Evolutionary conservation across 2,329 filamentous ascomycete species (phyloP).

Genomic region (Ascochyta viciae-villosae): DNA sequence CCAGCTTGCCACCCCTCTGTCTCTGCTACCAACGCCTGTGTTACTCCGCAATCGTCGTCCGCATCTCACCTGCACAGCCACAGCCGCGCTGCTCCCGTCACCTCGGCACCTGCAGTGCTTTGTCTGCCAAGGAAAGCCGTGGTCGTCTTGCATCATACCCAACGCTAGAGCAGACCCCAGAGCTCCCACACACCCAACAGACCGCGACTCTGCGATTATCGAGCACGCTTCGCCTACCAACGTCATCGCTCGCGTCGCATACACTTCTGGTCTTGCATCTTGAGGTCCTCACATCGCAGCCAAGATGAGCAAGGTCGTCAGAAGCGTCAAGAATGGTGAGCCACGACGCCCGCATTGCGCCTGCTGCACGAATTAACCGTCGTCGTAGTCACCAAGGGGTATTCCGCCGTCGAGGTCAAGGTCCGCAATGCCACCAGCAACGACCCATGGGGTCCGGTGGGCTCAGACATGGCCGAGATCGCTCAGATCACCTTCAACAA

Average conservation of each 20-base stretch:
- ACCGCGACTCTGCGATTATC: constrained; percentile 8
- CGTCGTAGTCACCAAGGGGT: constrained; percentile 85
- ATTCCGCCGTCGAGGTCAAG: constrained; percentile 95
- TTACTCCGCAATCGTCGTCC: constrained; percentile 7
- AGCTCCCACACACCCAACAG: constrained; percentile 16
- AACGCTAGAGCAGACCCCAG: constrained; percentile 16
- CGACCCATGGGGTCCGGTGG: constrained; percentile 97
- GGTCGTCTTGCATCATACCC: constrained; percentile 22
- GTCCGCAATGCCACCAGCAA: constrained; percentile 86
- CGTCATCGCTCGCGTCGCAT: constrained; percentile 17
- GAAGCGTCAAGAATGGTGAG: constrained; percentile 76
- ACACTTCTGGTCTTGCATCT: constrained; percentile 2
- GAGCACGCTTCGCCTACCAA: constrained; percentile 7
- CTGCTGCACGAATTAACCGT: constrained; percentile 2
- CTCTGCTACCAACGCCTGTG: constrained; percentile 14
- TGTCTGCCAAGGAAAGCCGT: constrained; percentile 15
- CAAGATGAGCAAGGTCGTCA: constrained; percentile 93
- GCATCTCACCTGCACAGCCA: constrained; percentile 13
- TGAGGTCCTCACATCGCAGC: constrained; percentile 12
- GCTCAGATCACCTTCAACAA: constrained; percentile 97
- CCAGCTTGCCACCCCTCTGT: constrained; percentile 20
- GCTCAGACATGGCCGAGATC: constrained; percentile 98
- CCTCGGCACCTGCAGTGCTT: constrained; percentile 17
- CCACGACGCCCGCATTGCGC: constrained; percentile 4
- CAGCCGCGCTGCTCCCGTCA: constrained; percentile 8